These are phyloP conservation scores for Gentiana straminea DNA, from an alignment of 257 asterid genomes.

Conservation along the genomic window DNA sequence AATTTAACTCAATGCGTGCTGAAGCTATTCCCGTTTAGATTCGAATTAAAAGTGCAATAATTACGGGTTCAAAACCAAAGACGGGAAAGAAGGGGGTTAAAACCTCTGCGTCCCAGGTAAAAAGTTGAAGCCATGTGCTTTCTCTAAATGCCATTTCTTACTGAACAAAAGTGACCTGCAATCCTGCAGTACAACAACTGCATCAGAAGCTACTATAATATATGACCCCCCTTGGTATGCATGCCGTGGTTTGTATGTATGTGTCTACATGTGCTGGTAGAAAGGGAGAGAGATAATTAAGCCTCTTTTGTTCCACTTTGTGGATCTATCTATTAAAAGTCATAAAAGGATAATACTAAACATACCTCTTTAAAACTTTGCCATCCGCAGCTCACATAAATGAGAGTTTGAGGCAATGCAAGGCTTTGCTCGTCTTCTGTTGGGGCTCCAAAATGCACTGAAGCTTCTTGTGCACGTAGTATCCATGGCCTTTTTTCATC, in stretches of 20 bases:
- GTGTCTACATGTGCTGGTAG: too few species aligned
- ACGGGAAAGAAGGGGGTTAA: conserved; percentile 6
- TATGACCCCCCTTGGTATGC: neutral
- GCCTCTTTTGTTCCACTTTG: too few species aligned
- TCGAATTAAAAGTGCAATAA: neutral
- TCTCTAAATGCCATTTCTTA: conserved; percentile 70
- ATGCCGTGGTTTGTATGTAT: neutral
- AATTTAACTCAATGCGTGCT: neutral
- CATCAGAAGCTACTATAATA: neutral
- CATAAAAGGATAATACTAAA: conserved; percentile 6
- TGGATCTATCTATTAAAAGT: too few species aligned
- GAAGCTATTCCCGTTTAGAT: neutral
- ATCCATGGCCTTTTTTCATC: conserved; percentile 87
- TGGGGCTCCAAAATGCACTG: conserved; percentile 35
- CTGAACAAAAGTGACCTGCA: conserved; percentile 59
- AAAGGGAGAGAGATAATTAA: neutral
- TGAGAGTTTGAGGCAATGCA: conserved; percentile 66
- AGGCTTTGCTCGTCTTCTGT: conserved; percentile 34
- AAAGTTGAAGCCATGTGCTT: conserved; percentile 85
- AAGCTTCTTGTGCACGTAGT: conserved; percentile 64
- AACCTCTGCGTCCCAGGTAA: conserved; percentile 95
- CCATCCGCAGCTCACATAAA: conserved; percentile 96
- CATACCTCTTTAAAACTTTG: conserved; percentile 81
- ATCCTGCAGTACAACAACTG: conserved; percentile 40
- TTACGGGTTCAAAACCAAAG: neutral